Evolutionary conservation across 305 asterid species (phyloP), one percentile per base, ranked within the genome.

Genomic region (Fraxinus latifolia): DNA sequence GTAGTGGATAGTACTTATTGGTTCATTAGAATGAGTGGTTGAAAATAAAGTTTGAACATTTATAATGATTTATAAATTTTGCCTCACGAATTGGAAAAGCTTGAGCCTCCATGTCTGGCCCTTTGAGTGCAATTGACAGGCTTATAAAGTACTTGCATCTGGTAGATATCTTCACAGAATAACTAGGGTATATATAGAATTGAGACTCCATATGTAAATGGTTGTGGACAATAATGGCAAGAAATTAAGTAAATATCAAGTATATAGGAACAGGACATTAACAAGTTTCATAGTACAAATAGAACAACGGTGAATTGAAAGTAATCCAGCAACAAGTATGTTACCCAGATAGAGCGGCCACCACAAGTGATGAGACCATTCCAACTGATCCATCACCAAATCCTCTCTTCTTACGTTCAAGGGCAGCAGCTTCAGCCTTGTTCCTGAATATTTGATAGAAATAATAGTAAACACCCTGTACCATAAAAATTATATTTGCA

Each of bases 391-490:
- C 99, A 95, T 95, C 98, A 82, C 99, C 99, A 77, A 84, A 53
- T 80, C 97, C 97, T 81, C 79, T 92, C 85, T 74, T 93, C 86
- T 87, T 93, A 77, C 87, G 91, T 85, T 89, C 93, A 70, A 93
- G 83, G 82, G 99, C 96, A 82, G 88, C 70, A 67, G 86, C 89
- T 89, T 94, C 97, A 55, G 96, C 99, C 85, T 89, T 95, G 89
- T 88, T 89, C 93, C 97, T 94, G 90, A 94, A 94, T 93, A 94
- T 91, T 95, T 95, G 98, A 92, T 95, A 95, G 96, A 95, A 95
- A 92, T 95, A 95, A 92, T 95, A 95, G 89, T 95, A 95, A 91
- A 95, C 99, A 87, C 99, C 99, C 99, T 95, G 97, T 92, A 86
- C 84, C 92, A 94, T 83, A 83, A 85, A 91, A 91, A 87, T 83